Evolutionary conservation across 495 filamentous ascomycete species (phyloP).

Genomic region (Stereocaulon alpinum): DNA sequence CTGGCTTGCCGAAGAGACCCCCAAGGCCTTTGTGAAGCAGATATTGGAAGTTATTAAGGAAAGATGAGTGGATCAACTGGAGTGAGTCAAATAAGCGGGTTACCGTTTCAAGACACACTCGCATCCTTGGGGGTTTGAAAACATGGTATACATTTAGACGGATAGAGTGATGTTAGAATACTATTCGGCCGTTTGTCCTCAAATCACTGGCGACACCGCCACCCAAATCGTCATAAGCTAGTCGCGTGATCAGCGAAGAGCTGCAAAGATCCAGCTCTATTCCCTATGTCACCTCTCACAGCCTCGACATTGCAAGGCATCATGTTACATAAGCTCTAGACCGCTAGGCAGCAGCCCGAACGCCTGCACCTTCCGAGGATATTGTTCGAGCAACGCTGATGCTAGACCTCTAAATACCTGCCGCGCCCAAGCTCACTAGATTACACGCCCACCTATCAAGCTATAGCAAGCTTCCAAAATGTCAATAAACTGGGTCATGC

Average conservation of each 20-base stretch:
- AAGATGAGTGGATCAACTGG: background rate
- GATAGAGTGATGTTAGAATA: too few relatives aligned
- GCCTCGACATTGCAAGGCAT: background rate
- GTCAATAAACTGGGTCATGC: constrained; percentile 67
- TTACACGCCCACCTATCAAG: background rate
- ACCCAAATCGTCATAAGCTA: background rate
- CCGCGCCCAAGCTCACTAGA: background rate
- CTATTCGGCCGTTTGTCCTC: background rate
- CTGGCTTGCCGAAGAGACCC: constrained; percentile 34
- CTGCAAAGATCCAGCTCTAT: background rate
- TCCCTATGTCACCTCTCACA: background rate
- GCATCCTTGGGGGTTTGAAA: too few relatives aligned
- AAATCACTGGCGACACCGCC: background rate
- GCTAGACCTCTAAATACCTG: background rate
- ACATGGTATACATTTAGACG: too few relatives aligned
- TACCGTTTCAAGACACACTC: background rate
- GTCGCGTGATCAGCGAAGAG: constrained; percentile 1
- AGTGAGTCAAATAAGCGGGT: background rate
- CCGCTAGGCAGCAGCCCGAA: constrained; percentile 1
- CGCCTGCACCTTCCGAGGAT: background rate
- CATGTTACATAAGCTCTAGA: background rate
- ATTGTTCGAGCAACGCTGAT: background rate
- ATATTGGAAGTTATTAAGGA: constrained; percentile 26
- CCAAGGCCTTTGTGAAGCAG: constrained; percentile 29
- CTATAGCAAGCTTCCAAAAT: constrained; percentile 22